Conservation (phyloP, 2,329 filamentous ascomycete genomes). For the Sclerotinia spermophila region DNA sequence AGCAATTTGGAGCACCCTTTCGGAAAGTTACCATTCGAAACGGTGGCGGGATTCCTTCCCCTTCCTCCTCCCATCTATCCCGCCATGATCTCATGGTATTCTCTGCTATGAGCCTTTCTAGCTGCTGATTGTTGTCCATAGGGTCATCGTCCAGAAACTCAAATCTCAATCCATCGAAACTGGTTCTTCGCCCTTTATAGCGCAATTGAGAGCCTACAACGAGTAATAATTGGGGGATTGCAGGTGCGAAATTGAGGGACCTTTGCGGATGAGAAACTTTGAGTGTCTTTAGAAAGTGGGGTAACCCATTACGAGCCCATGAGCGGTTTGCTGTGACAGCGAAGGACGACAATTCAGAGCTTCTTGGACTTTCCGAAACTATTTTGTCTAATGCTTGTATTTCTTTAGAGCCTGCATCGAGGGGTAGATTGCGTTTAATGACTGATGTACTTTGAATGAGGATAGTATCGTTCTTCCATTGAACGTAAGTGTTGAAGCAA, state of each 20-base stretch:
- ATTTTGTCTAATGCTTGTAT: background rate
- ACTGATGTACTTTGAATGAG: background rate
- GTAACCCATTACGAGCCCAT: background rate
- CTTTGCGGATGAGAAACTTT: background rate
- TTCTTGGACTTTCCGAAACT: background rate
- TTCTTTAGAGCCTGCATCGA: background rate
- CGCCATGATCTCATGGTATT: background rate
- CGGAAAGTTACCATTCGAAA: background rate
- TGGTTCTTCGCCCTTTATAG: background rate
- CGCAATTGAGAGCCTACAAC: background rate
- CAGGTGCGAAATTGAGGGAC: background rate
- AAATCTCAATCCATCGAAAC: background rate
- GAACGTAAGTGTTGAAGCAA: conserved; percentile 4
- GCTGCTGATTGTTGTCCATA: background rate
- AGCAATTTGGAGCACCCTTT: background rate
- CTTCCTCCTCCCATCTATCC: background rate
- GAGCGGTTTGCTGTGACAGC: background rate
- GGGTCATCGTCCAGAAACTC: background rate
- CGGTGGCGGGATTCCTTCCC: background rate
- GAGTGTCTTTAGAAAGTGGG: background rate
- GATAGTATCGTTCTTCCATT: conserved; percentile 2
- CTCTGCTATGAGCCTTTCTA: background rate
- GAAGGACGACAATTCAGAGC: background rate
- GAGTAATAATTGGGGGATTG: background rate
- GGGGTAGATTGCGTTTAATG: background rate